Base-by-base conservation (phyloP, 371 early-diverging fungal species). In the Mucor velutinosus region DNA sequence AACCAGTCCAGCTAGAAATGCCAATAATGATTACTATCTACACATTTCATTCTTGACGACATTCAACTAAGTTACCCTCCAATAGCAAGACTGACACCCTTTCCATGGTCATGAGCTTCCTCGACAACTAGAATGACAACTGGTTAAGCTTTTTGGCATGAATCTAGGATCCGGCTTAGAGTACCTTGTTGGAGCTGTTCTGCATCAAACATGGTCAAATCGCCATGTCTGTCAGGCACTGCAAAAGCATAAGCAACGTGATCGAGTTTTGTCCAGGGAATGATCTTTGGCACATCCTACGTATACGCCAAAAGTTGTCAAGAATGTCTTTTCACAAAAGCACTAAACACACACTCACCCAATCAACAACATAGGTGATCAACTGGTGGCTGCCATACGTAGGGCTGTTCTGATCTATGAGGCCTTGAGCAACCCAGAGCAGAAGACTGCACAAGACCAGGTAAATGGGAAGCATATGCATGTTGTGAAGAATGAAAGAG, bases 181-280 rank as follows among this genome's bases (percentile, higher is more conserved):
- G 8, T 60, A 70, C 70, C 61, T 37, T 62, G 25, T 33, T n/a
- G 51, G n/a, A 70, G 39, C 25, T 65, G 65, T 1, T 41, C 32
- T 39, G 61, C n/a, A 37, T 70, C 86, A 53, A 77, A 77, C 23
- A 58, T 29, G 12, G 41, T 39, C 33, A 82, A 63, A 7, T 62
- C 33, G 10, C 82, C 82, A 49, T 64, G 21, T 47, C 70, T 55
- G 15, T 71, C 65, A 39, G 82, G 82, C 17, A 72, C 65, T 60
- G 72, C 82, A 59, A 82, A 82, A 1, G 82, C 70, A 58, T 82
- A 82, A 39, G 72, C 66, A 23, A 82, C 63, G 68, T 79, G 82
- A 39, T 82, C 82, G 1, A 82, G 41, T 41, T 79, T 82, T 21
- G 62, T 33, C 79, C 79, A 82, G 12, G 75, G 73, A 68, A 82